Percentiles rank a stretch among this genome's conserved stretches.
Conservation (phyloP, 768 basidiomycete species). For the Pulveroboletus sp. region DNA sequence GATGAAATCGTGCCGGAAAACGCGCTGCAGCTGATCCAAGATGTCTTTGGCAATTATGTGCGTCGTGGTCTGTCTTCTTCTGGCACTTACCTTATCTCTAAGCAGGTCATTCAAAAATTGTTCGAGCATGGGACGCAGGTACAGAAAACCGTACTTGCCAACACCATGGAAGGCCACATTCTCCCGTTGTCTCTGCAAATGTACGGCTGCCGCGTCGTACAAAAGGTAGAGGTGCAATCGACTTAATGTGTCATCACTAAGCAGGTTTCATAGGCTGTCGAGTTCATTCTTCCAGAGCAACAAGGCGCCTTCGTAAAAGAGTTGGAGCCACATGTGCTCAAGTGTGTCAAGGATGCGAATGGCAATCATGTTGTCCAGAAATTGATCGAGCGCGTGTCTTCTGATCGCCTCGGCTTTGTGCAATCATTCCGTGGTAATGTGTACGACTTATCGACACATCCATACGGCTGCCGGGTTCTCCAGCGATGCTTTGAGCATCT, state of each 20-base stretch:
- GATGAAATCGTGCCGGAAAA: slow-evolving; percentile 82
- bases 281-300: slow-evolving; percentile 73
- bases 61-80: slow-evolving; percentile 23
- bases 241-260: slow-evolving; percentile 2
- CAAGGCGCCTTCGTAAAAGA: slow-evolving; percentile 72
- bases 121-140: slow-evolving; percentile 79
- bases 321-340: slow-evolving; percentile 73
- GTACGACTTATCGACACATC: slow-evolving; percentile 76
- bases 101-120: slow-evolving; percentile 86
- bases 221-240: slow-evolving; percentile 56
- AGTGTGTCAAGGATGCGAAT: slow-evolving; percentile 86
- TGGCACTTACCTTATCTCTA: slow-evolving; percentile 5
- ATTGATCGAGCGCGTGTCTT: slow-evolving; percentile 72
- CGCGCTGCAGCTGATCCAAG: slow-evolving; percentile 73
- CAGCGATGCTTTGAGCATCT: slow-evolving; percentile 90
- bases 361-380: slow-evolving; percentile 97
- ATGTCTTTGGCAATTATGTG: slow-evolving; percentile 97
- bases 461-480: slow-evolving; percentile 92
- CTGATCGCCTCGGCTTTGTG: slow-evolving; percentile 75
- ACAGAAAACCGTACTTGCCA: slow-evolving; percentile 68
- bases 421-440: slow-evolving; percentile 73
- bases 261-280: slow-evolving; percentile 60
- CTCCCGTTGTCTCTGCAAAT: slow-evolving; percentile 78
- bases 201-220: slow-evolving; percentile 95
- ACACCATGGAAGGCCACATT: slow-evolving; percentile 73